These are phyloP conservation scores for Glarea lozoyensis DNA, from an alignment of 495 filamentous ascomycete species.

Conservation along the genomic window DNA sequence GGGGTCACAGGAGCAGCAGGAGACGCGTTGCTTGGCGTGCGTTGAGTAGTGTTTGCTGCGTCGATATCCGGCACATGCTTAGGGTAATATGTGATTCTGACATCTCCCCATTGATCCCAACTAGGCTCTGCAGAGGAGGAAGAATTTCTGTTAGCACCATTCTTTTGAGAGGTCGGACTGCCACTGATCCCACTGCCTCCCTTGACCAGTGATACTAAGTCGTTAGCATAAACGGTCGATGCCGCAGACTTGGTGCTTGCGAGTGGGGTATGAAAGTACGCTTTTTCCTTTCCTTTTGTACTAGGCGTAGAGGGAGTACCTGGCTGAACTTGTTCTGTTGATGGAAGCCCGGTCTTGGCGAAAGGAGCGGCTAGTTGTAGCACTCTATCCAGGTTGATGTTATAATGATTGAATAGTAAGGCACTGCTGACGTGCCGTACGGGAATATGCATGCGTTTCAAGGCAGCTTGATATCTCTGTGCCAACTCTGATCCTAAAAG, in stretches of 20 bases:
- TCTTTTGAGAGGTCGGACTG: slow-evolving; percentile 15
- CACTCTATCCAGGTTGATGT: slow-evolving; percentile 84
- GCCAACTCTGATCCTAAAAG: slow-evolving; percentile 74
- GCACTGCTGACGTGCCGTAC: slow-evolving; percentile 56
- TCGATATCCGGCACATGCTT: slow-evolving; percentile 25
- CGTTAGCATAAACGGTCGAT: slow-evolving; percentile 60
- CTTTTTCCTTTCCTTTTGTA: slow-evolving; percentile 68
- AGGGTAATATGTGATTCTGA: slow-evolving; percentile 59
- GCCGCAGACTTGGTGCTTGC: slow-evolving; percentile 28
- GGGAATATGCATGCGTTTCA: slow-evolving; percentile 54
- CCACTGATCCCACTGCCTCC: slow-evolving; percentile 23
- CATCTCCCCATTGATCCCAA: slow-evolving; percentile 63
- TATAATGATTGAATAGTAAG: slow-evolving; percentile 80
- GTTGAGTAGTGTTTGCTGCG: slow-evolving; percentile 1
- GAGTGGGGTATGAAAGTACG: slow-evolving; percentile 16
- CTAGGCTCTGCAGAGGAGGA: neutral
- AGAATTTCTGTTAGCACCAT: slow-evolving; percentile 6
- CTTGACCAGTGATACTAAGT: slow-evolving; percentile 58
- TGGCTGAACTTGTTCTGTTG: slow-evolving; percentile 33
- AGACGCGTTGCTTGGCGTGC: neutral
- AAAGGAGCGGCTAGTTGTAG: slow-evolving; percentile 78
- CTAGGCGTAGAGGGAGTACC: slow-evolving; percentile 35
- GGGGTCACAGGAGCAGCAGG: slow-evolving; percentile 39
- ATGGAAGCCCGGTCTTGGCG: slow-evolving; percentile 48
- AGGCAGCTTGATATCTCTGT: slow-evolving; percentile 82